Evolutionary conservation across 1,284 basidiomycete genomes (phyloP).

Genomic region (Mycena citricolor): DNA sequence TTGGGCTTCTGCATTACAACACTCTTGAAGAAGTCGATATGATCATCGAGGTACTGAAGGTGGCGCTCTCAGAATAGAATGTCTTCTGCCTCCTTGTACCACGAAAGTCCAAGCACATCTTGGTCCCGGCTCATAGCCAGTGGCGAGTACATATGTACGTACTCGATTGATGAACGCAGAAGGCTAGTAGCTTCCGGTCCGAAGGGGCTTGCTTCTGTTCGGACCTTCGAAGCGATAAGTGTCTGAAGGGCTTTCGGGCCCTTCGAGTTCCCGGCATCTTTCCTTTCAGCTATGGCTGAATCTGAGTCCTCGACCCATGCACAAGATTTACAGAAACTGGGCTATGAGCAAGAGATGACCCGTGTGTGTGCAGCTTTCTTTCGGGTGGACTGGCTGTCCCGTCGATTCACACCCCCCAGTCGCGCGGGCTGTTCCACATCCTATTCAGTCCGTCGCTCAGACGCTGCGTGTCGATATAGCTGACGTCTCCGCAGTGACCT

Average conservation of each 20-base stretch:
- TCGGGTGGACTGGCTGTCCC: background rate
- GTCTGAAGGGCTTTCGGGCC: too few relatives aligned
- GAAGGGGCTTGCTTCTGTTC: too few relatives aligned
- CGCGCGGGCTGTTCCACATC: constrained; percentile 44
- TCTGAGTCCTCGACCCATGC: too few relatives aligned
- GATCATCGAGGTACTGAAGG: constrained; percentile 56
- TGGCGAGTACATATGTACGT: too few relatives aligned
- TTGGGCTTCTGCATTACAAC: constrained; percentile 84
- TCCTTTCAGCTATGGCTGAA: too few relatives aligned
- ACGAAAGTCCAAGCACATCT: too few relatives aligned
- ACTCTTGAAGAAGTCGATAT: constrained; percentile 65
- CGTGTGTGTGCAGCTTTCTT: constrained; percentile 35
- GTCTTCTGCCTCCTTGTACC: too few relatives aligned
- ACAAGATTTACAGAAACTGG: constrained; percentile 45
- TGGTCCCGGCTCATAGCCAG: too few relatives aligned
- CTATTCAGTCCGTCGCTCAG: constrained; percentile 46
- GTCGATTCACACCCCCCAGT: constrained; percentile 38
- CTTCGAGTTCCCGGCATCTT: too few relatives aligned
- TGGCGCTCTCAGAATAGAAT: constrained; percentile 27
- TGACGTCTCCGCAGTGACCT: constrained; percentile 37
- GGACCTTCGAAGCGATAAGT: too few relatives aligned
- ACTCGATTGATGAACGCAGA: too few relatives aligned
- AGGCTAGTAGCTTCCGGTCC: too few relatives aligned
- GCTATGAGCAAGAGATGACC: constrained; percentile 50
- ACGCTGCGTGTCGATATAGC: background rate